Evolutionary conservation across 2,329 filamentous ascomycete species (phyloP), one percentile per base, ranked within the genome.

Genomic region (Fusarium lyarnte): DNA sequence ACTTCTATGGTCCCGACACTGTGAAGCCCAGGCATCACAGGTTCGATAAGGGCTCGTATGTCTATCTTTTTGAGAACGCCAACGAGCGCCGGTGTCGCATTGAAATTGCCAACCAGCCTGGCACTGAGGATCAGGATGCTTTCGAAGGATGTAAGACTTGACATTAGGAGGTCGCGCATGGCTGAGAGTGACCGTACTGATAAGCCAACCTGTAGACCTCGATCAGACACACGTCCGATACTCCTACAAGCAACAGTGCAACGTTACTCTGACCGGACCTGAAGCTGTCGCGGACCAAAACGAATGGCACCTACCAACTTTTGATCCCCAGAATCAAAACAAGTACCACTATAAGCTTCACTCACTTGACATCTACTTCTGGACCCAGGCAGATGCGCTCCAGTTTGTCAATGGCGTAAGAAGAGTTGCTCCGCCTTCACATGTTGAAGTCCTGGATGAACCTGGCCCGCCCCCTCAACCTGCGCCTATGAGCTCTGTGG

Each of bases 311-410:
- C 86, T 95, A 11, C 92, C 92, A 4, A 90, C 90, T 2, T 92
- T 88, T 79, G 92, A 95, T 79, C 89, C 89, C 5, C 86, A 86
- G 55, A 93, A 94, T 80, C 89, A 94, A 80, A 90, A 88, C 78
- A 94, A 92, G 80, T 94, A 94, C 80, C 89, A 94, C 85, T 94
- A 94, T 83, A 90, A 90, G 78, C 87, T 95, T 12, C 90, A 94
- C 78, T 91, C 91, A 0, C 79, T 95, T 63, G 93, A 95, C 77
- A 84, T 95, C 19, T 95, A 95, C 83, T 92, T 95, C 78, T 94
- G 92, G 92, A 93, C 90, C 1, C 88, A 90, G 67, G 86, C 90
- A 62, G 93, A 95, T 81, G 92, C 92, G 3, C 83, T 90, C 33
- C 87, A 90, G 63, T 93, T 95, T 72, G 83, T 94, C 68, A 91